Base-by-base conservation (phyloP, 2,329 filamentous ascomycete species). In the Magnaporthiopsis poae region DNA sequence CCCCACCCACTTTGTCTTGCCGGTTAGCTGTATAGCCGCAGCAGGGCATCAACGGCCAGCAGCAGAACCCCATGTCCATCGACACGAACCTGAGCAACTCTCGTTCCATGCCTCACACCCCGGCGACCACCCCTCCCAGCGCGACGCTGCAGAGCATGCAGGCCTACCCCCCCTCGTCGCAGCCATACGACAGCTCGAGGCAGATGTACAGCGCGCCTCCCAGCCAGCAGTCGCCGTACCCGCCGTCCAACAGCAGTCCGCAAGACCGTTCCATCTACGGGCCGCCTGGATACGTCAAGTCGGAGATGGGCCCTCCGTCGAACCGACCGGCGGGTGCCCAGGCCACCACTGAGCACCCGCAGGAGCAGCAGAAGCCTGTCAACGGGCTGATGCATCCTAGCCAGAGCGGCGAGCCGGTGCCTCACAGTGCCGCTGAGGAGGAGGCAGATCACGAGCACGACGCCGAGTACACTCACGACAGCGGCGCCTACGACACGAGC, bases 51-150 rank as follows among this genome's bases (percentile, higher is more conserved):
- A 83, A 80, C 69, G 83, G 84, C 27, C 86, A 88, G 73, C 82
- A 83, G 73, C 80, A 82, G 71, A 90, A 91, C 78, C 84, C 90
- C 64, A 84, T 96, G 77, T 88, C 90, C 35, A 91, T 96, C 72
- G 92, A 96, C 72, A 92, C 90, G 33, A 84, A 86, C 68, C 80
- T 95, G 72, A 90, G 85, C 80, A 92, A 89, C 77, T 82, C 90
- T 68, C 89, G 91, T 72, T 96, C 91, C 69, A 91, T 96, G 83
- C 92, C 92, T 66, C 91, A 90, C 12, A 96, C 91, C n/a, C 92
- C 92, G 68, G 92, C 92, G 33, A 94, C 91, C 7, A 96, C 94
- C 0, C 93, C 94, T 15, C 94, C 94, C 0, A 92, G 91, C 31
- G 39, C 27, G 21, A 83, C 85, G 35, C 83, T 96, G 69, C 90